Conservation (phyloP, 805 yeast species). For the Yarrowia sp. region DNA sequence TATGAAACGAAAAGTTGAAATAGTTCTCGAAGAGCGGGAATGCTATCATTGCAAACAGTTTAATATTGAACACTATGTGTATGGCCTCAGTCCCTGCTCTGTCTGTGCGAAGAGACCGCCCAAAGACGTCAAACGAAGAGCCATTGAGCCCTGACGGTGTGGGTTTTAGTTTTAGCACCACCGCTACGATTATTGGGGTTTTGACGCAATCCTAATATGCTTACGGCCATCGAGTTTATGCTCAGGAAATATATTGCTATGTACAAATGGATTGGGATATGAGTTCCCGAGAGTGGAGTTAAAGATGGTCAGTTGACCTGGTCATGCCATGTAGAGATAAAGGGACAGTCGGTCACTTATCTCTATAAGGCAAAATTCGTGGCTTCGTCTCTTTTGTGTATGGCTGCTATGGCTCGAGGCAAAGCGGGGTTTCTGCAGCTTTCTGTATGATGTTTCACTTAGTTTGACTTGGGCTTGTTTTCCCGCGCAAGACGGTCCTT, state of each 20-base stretch:
- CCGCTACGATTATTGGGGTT: background rate
- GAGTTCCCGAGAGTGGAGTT: conserved; percentile 10
- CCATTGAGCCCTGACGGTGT: background rate
- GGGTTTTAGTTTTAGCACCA: background rate
- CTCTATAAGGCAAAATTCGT: background rate
- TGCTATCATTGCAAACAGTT: background rate
- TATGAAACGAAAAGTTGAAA: conserved; percentile 7
- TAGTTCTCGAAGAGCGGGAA: background rate
- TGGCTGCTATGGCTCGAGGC: background rate
- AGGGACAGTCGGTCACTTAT: background rate
- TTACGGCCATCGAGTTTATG: background rate
- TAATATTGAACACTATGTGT: background rate
- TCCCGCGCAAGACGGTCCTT: conserved; percentile 11
- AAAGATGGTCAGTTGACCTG: conserved; percentile 7
- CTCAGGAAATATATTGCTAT: conserved; percentile 22
- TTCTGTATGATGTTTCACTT: background rate
- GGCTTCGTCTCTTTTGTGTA: background rate
- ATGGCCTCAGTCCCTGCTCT: background rate
- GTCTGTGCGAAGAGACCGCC: too few relatives aligned
- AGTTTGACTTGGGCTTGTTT: conserved; percentile 11
- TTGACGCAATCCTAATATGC: conserved; percentile 11
- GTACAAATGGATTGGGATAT: conserved; percentile 4
- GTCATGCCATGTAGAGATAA: background rate
- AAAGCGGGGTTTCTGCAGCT: background rate
- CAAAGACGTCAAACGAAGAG: too few relatives aligned